phyloP scores from a whole-genome alignment of 352 stramenopile genomes.

The Phytophthora chlamydospora region DNA sequence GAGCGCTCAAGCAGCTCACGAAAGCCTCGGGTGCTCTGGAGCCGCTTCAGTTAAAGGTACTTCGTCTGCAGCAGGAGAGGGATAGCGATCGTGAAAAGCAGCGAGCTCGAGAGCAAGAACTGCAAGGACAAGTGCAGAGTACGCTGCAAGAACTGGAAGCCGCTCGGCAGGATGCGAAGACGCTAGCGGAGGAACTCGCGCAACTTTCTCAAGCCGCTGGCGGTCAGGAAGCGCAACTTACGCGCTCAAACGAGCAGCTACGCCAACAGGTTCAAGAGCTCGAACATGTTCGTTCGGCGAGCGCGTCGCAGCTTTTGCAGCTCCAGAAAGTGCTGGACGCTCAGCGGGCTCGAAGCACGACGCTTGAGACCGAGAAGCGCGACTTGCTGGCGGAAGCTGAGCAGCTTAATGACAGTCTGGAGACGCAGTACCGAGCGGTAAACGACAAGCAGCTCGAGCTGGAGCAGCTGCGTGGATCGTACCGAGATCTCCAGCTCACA shows the following conservation, averaged over 20 bases:
- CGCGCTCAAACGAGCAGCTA: conserved; percentile 49
- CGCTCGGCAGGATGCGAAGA: conserved; percentile 49
- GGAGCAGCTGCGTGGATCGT: conserved; percentile 55
- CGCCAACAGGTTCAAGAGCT: conserved; percentile 60
- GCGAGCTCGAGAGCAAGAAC: conserved; percentile 51
- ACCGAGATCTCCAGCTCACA: conserved; percentile 55
- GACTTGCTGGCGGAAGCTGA: conserved; percentile 73
- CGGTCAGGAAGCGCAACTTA: conserved; percentile 50
- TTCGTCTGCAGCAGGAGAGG: conserved; percentile 55
- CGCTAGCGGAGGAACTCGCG: conserved; percentile 57
- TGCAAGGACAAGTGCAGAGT: conserved; percentile 37
- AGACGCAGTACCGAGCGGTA: conserved; percentile 53
- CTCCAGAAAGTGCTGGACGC: conserved; percentile 63
- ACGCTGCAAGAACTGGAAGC: conserved; percentile 45
- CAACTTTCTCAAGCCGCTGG: conserved; percentile 47
- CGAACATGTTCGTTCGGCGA: conserved; percentile 41
- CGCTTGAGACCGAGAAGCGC: conserved; percentile 69
- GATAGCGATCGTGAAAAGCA: conserved; percentile 48
- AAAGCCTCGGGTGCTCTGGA: conserved; percentile 35
- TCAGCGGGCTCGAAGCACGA: conserved; percentile 43
- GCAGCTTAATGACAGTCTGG: conserved; percentile 60
- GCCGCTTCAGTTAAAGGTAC: conserved; percentile 53
- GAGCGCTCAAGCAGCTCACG: conserved; percentile 29
- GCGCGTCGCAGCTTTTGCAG: conserved; percentile 60
- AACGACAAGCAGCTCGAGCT: conserved; percentile 66